Evolutionary conservation across 2,329 filamentous ascomycete genomes (phyloP), one percentile per base, ranked within the genome.

Genomic region (Arthrobotrys megalospora): DNA sequence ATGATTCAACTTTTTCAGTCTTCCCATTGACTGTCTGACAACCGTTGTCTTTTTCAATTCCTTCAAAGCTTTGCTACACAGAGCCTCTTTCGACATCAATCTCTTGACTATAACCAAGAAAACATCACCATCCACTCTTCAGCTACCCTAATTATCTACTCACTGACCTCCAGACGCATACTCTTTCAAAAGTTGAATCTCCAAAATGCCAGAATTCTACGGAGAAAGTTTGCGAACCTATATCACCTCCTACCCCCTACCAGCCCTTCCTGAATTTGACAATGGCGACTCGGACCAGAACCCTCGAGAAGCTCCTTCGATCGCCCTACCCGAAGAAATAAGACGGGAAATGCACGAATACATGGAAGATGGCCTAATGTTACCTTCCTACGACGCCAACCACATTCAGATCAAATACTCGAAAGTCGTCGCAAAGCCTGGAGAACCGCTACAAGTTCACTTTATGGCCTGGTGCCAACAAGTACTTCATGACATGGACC

Each of bases 391-490:
- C 34, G 73, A 77, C 16, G 10, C 7, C 43, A 66, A 77, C 58
- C 58, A 41, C 2, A 11, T 62, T 11, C 73, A 43, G 1, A 53
- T 66, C 41, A 65, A 71, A 63, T 77, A 77, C 41, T 70, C n/a
- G 21, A 65, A 43, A 38, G 47, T 77, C 3, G 32, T 45, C 16
- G 73, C 73, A 14, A 53, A 62, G 38, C 73, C 73, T 8, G 73
- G 73, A n/a, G 66, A 68, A 14, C 73, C 73, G 3, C 32, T 77
- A 10, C 73, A 77, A 34, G 50, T 71, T 11, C 73, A 77, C 32
- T 71, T 77, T 21, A 62, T 77, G 73, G 41, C 71, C 36, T 77
- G 73, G 73, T 67, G 45, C 3, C 73, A 77, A 52, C 73, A 77
- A 14, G 73, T 71, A 5, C 58, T 77, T 3, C 73, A 77, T 38